Evolutionary conservation across 2,329 filamentous ascomycete genomes (phyloP).

Genomic region (Sphaerostilbella broomeana): DNA sequence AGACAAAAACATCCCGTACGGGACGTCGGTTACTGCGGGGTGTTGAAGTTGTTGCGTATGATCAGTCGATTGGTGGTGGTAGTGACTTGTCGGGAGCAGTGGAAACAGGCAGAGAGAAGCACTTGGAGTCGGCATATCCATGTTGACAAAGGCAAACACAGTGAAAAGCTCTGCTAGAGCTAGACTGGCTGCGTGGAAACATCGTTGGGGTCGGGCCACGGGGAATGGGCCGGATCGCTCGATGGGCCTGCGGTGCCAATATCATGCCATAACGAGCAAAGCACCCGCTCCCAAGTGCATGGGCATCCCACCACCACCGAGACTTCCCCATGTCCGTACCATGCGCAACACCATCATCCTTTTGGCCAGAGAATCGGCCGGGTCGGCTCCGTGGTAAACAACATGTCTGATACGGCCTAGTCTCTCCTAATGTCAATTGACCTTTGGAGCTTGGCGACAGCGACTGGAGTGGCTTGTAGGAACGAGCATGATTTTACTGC

Average conservation of each 20-base stretch:
- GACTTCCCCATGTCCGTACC: slow-evolving; percentile 7
- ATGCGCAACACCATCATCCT: not conserved
- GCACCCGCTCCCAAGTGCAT: slow-evolving; percentile 1
- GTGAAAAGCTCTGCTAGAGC: no score
- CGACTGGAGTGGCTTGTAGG: no score
- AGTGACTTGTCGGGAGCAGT: no score
- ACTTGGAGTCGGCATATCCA: not conserved
- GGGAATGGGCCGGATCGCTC: not conserved
- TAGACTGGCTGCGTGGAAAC: no score
- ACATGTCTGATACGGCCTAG: no score
- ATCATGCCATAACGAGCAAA: slow-evolving; percentile 9
- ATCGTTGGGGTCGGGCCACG: not conserved
- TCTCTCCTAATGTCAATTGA: no score
- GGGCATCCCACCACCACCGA: slow-evolving; percentile 2
- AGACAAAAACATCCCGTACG: not conserved
- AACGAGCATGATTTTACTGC: no score
- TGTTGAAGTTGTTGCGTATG: not conserved
- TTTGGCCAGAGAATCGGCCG: no score
- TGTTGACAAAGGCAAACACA: no score
- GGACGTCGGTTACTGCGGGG: no score
- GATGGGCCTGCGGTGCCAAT: not conserved
- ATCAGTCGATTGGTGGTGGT: not conserved
- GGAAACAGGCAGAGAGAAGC: not conserved
- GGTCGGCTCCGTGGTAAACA: no score
- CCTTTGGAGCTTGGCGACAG: no score